These are phyloP conservation scores for Diversispora epigaea DNA, from an alignment of 192 early-diverging fungal species.

Conservation along the genomic window DNA sequence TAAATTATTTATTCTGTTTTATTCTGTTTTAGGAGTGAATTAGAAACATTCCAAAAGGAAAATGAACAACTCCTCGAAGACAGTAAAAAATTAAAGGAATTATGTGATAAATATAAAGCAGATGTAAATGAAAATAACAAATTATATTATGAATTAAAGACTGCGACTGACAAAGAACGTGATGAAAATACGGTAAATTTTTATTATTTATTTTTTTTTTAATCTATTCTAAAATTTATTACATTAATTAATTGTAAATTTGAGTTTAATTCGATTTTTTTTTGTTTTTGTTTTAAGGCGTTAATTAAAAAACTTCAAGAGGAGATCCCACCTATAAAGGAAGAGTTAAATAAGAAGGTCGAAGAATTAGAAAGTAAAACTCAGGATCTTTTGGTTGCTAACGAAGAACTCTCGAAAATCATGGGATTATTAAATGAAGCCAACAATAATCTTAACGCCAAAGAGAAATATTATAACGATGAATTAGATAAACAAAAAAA, in stretches of 20 bases:
- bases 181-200: not conserved
- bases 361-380: not conserved
- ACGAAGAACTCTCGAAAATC: not conserved
- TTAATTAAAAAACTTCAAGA: slow-evolving; percentile 11
- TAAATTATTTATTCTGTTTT: not conserved
- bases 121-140: not conserved
- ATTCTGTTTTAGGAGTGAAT: not conserved
- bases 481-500: slow-evolving; percentile 56
- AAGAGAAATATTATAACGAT: slow-evolving; percentile 44
- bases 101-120: not conserved
- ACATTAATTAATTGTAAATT: no score
- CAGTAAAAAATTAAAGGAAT: not conserved
- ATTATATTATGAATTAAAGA: slow-evolving; percentile 8
- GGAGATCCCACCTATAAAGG: not conserved
- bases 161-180: slow-evolving; percentile 5
- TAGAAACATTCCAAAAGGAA: not conserved
- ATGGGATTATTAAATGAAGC: not conserved
- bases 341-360: not conserved
- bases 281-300: not conserved
- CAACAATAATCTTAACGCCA: slow-evolving; percentile 26
- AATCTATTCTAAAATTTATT: not conserved
- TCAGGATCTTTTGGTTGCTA: not conserved
- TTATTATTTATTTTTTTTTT: not conserved
- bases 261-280: no score
- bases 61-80: not conserved